Evolutionary conservation across 768 basidiomycete species (phyloP).

Genomic region (Dentipellis sp.): DNA sequence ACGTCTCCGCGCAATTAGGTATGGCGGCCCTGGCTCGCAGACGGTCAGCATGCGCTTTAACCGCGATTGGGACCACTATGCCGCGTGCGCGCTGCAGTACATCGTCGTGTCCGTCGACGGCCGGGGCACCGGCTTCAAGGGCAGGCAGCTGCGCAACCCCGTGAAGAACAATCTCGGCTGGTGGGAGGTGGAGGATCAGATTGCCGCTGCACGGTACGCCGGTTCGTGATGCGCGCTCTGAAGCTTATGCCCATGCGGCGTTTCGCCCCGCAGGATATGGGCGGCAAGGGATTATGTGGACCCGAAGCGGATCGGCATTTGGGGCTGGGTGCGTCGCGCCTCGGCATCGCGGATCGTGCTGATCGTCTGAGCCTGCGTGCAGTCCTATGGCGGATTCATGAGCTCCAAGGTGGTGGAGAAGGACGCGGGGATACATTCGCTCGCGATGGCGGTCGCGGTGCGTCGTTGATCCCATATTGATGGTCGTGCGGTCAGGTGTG

Average conservation of each 20-base stretch:
- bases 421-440: conserved; percentile 78
- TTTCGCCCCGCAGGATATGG: conserved; percentile 48
- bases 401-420: conserved; percentile 88
- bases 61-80: conserved; percentile 82
- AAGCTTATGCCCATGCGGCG: neutral
- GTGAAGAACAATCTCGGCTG: conserved; percentile 86
- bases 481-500: neutral
- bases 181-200: conserved; percentile 85
- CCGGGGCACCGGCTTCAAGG: conserved; percentile 89
- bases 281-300: conserved; percentile 86
- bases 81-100: conserved; percentile 74
- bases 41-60: conserved; percentile 54
- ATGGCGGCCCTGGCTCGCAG: conserved; percentile 89
- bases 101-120: conserved; percentile 87
- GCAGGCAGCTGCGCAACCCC: conserved; percentile 73
- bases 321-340: conserved; percentile 80
- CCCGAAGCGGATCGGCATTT: conserved; percentile 80
- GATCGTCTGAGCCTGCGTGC: neutral
- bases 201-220: conserved; percentile 75
- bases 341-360: neutral
- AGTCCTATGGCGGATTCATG: conserved; percentile 98
- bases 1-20: conserved; percentile 32
- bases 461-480: neutral
- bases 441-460: conserved; percentile 88
- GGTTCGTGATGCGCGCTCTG: conserved; percentile 2